Base-by-base conservation (phyloP, 106 monocot genomes). In the Dendrobium catenatum region DNA sequence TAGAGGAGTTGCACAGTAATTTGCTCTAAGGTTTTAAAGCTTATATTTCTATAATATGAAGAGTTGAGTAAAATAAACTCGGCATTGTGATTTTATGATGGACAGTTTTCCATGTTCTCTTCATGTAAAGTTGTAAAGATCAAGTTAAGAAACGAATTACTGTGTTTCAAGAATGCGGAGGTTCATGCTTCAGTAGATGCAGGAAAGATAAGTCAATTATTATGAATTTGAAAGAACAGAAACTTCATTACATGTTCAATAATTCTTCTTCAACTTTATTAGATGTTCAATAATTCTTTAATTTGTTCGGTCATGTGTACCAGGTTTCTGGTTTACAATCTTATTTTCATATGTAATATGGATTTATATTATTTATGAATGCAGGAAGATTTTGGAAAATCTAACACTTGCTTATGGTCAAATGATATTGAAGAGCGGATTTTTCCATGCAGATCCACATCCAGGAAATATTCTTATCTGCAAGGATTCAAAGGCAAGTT, bases 361-460 rank as follows among this genome's bases (percentile, higher is more conserved):
- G 42, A 74, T 9, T 44, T 74, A 42, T 74, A 68, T 40, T 42
- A 81, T 85, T 72, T 77, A 19, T 87, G 81, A 59, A 79, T 91
- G 86, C 89, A 95, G 95, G 90, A 91, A 90, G 43, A 95, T 99
- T 76, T 90, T 99, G 78, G 85, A 86, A 84, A 90, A 81, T 77
- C 83, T 99, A 80, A 84, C 93, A 41, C 89, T 91, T 81, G 99
- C 93, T 26, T 99, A 99, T 91, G 95, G 99, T 73, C 99, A 95
- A 87, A 99, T 99, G 99, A 99, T 99, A 48, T 90, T 99, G 85
- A 91, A 86, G 87, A 88, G 87, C 86, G 95, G 99, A 40, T 99
- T 95, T 83, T 95, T 99, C 87, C 99, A 99, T 87, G 95, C 99
- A 80, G 99, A 99, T 83, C 99, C 99, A 81, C 99, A 99, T 93